Conservation (phyloP, 1,139 yeast species). For the Citeromyces hawaiiensis region DNA sequence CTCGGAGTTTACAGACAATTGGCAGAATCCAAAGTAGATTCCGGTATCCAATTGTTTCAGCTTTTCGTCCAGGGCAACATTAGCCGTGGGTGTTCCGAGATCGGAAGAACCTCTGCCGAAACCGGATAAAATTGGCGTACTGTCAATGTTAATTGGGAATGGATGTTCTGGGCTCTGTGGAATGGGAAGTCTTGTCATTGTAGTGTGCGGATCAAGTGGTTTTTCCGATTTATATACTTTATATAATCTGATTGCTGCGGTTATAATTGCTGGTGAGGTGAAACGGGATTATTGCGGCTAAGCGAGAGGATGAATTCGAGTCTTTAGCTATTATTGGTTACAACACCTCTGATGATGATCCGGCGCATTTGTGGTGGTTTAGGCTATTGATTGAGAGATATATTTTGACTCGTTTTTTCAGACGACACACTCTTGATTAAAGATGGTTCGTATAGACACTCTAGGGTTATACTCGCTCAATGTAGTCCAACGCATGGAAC, state of each 20-base stretch:
- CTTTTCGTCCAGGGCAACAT: slow-evolving; percentile 51
- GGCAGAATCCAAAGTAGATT: slow-evolving; percentile 81
- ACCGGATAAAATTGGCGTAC: slow-evolving; percentile 60
- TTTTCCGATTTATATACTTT: not conserved
- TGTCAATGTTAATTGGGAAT: slow-evolving; percentile 45
- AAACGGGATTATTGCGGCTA: too few relatives aligned
- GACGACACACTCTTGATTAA: too few relatives aligned
- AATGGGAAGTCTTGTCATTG: slow-evolving; percentile 13
- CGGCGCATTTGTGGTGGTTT: too few relatives aligned
- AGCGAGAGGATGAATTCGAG: too few relatives aligned
- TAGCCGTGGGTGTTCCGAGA: slow-evolving; percentile 93
- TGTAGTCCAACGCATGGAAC: too few relatives aligned
- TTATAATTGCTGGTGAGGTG: too few relatives aligned
- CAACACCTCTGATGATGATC: too few relatives aligned
- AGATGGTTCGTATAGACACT: too few relatives aligned
- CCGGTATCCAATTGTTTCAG: slow-evolving; percentile 53
- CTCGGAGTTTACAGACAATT: slow-evolving; percentile 14
- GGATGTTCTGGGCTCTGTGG: slow-evolving; percentile 45
- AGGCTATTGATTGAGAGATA: too few relatives aligned
- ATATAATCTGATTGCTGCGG: not conserved
- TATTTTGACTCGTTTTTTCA: too few relatives aligned
- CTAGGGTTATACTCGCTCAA: too few relatives aligned
- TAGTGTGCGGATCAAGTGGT: not conserved
- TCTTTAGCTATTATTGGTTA: too few relatives aligned
- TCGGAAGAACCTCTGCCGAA: slow-evolving; percentile 94